Base-by-base conservation (phyloP, 2,329 filamentous ascomycete genomes). In the Neopestalotiopsis rosae region DNA sequence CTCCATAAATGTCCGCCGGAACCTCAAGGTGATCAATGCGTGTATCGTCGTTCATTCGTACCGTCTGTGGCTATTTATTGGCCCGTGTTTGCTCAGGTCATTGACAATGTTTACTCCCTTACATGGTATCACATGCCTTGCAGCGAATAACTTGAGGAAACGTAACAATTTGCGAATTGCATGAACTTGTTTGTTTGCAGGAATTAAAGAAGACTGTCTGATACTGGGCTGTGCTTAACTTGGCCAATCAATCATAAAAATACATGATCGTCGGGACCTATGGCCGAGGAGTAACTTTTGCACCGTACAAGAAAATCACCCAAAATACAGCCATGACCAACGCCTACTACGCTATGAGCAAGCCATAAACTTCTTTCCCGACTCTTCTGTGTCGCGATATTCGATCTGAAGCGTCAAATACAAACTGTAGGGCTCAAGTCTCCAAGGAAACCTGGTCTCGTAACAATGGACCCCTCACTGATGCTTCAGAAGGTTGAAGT, bases 401-500 rank as follows among this genome's bases (percentile, higher is more conserved):
- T 52, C 20, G 45, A 24, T n/a, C 20, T 20, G 45, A 52, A 17
- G 20, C 45, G n/a, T 52, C 5, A 20, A 52, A 52, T 24, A 52
- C 20, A 20, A 52, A 20, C 45, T 52, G 7, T 3, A 9, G 24
- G 17, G 45, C 17, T 52, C 20, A 20, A 52, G 17, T 20, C n/a
- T n/a, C 45, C 45, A 52, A 9, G 7, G 9, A 17, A 7, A n/a
- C 17, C 9, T 17, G 17, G 14, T 52, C 45, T 20, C 45, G 9
- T n/a, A 52, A 20, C 45, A 52, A 10, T 52, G 45, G 12, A 59
- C 24, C 6, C 20, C 10, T 59, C 20, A 59, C 57, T 59, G 57
- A 28, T 78, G 76, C 65, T 72, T 73, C 9, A 79, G 73, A 74
- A 97, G 81, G 79, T 96, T 92, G 70, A 92, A 87, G 80, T 92